These are phyloP conservation scores for Curvularia sp. DNA, from an alignment of 2,329 filamentous ascomycete species.

Conservation along the genomic window DNA sequence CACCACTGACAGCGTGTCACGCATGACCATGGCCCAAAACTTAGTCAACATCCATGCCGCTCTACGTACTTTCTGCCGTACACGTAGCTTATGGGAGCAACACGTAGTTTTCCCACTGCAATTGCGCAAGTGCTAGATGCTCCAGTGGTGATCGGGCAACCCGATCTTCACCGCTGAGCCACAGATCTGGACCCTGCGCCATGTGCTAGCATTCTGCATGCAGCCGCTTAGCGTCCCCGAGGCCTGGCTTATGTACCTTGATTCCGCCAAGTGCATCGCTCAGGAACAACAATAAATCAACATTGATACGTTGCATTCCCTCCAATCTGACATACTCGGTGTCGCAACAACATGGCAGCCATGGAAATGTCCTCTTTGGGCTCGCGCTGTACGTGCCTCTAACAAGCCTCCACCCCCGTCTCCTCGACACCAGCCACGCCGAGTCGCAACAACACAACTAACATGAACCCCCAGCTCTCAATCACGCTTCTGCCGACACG, in stretches of 20 bases:
- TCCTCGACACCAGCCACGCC: background rate
- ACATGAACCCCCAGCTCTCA: conserved; percentile 37
- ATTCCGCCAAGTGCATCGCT: conserved; percentile 8
- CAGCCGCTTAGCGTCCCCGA: conserved; percentile 27
- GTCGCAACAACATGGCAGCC: conserved; percentile 35
- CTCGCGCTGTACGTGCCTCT: conserved; percentile 40
- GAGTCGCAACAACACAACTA: conserved; percentile 5
- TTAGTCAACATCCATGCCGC: conserved; percentile 1
- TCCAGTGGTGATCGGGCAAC: conserved; percentile 11
- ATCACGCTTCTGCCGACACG: conserved; percentile 43
- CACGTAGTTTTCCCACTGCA: conserved; percentile 8
- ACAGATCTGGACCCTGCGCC: conserved; percentile 27
- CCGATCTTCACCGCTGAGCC: conserved; percentile 17
- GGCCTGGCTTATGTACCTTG: conserved; percentile 16
- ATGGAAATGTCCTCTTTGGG: conserved; percentile 48
- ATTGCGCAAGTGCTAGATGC: conserved; percentile 4
- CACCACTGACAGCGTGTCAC: conserved; percentile 9
- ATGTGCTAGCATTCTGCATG: conserved; percentile 31
- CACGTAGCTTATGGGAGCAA: conserved; percentile 6
- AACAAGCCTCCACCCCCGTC: background rate
- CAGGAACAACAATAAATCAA: conserved; percentile 27
- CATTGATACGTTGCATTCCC: conserved; percentile 9
- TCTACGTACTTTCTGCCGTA: conserved; percentile 5
- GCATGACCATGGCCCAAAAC: background rate
- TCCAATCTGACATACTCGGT: conserved; percentile 10